Conservation (phyloP, 2,329 filamentous ascomycete genomes). For the Verticillium dahliae region DNA sequence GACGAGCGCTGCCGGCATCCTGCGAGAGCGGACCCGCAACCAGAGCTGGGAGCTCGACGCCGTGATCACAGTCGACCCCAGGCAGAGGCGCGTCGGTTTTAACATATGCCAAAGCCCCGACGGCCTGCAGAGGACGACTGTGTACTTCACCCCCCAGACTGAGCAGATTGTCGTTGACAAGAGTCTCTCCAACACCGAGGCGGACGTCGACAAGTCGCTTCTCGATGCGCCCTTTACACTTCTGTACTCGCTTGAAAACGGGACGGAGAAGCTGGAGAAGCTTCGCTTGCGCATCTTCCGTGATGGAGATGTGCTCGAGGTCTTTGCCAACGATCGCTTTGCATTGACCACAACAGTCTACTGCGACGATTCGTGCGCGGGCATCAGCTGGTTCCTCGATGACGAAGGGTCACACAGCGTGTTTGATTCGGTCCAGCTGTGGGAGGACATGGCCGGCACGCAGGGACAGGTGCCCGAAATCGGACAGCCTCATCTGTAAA, state of each 20-base stretch:
- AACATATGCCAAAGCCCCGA: slow-evolving; percentile 19
- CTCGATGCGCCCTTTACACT: slow-evolving; percentile 38
- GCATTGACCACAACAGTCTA: slow-evolving; percentile 32
- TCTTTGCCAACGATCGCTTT: slow-evolving; percentile 36
- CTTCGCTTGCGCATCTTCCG: slow-evolving; percentile 33
- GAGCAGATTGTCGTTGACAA: slow-evolving; percentile 35
- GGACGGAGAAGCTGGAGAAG: slow-evolving; percentile 20
- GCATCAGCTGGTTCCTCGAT: slow-evolving; percentile 18
- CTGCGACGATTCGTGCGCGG: slow-evolving; percentile 10
- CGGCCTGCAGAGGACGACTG: slow-evolving; percentile 21
- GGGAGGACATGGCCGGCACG: not conserved
- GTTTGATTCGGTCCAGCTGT: slow-evolving; percentile 10
- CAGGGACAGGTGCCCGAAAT: not conserved
- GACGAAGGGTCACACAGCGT: slow-evolving; percentile 1
- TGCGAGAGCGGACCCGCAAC: slow-evolving; percentile 1
- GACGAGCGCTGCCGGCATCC: not conserved
- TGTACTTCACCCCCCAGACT: slow-evolving; percentile 27
- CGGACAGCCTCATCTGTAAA: not conserved
- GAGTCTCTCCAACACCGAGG: slow-evolving; percentile 20
- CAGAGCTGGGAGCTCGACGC: slow-evolving; percentile 19
- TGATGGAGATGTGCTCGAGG: slow-evolving; percentile 34
- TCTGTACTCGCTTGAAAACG: slow-evolving; percentile 22
- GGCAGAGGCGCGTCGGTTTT: slow-evolving; percentile 12
- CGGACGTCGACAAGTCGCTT: slow-evolving; percentile 24
- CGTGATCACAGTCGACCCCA: slow-evolving; percentile 9